Evolutionary conservation across 2,329 filamentous ascomycete species (phyloP).

Genomic region (Colletotrichum noveboracense): DNA sequence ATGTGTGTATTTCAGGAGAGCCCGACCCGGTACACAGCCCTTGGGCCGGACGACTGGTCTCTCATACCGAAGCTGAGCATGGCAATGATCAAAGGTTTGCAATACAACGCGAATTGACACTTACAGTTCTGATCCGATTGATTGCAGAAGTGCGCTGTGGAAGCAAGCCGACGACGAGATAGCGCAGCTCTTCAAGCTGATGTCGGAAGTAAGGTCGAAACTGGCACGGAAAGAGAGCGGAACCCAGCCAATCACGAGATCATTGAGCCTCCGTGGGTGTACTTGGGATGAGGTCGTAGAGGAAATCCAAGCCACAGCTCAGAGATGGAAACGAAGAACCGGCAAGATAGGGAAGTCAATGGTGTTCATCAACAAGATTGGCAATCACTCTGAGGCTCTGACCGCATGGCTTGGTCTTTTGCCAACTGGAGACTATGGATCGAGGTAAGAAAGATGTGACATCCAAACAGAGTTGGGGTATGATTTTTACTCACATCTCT

Average conservation of each 20-base stretch:
- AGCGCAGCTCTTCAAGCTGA: conserved; percentile 9
- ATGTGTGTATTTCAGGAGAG: background rate
- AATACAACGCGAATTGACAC: background rate
- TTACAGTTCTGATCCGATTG: background rate
- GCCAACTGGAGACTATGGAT: conserved; percentile 1
- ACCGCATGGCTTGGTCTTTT: conserved; percentile 6
- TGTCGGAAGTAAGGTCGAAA: conserved; percentile 13
- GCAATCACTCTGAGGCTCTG: background rate
- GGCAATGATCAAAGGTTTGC: background rate
- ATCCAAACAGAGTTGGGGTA: background rate
- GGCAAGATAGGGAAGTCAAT: background rate
- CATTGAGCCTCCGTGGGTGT: background rate
- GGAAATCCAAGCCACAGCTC: background rate
- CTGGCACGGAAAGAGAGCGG: background rate
- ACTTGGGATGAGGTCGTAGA: background rate
- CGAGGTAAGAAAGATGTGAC: background rate
- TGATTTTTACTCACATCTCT: background rate
- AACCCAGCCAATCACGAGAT: background rate
- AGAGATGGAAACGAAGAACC: background rate
- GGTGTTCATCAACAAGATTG: conserved; percentile 3
- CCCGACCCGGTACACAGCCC: background rate
- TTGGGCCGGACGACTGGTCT: background rate
- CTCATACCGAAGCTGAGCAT: background rate
- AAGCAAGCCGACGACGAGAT: conserved; percentile 11
- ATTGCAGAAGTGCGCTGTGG: conserved; percentile 1